Base-by-base conservation (phyloP, 2,329 filamentous ascomycete species). In the Sclerotinia trifoliorum region DNA sequence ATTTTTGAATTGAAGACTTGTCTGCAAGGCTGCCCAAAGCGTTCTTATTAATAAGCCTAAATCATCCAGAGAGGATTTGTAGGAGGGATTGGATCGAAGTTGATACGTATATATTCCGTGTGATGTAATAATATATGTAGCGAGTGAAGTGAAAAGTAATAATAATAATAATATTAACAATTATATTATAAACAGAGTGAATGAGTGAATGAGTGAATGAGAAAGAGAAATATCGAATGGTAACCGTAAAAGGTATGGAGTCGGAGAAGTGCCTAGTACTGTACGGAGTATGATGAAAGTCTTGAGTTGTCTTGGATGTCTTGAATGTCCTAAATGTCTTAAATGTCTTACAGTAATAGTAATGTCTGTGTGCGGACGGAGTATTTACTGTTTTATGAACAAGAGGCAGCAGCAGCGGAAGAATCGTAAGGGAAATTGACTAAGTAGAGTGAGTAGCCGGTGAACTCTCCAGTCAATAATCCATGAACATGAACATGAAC, bases 11-110 rank as follows among this genome's bases (percentile, higher is more conserved):
- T 1, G 39, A 42, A 42, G 42, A 57, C 32, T 44, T 46, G 39
- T 48, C 46, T 65, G 58, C 58, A 35, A 10, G 63, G 49, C 39
- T 65, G 51, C 63, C 63, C 63, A 55, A 65, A 57, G 63, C 51
- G 51, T 65, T 57, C 52, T 65, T 35, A 35, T 35, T 46, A 57
- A 46, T 65, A 54, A 57, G 52, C 62, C 51, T 46, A 35, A 10
- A 26, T 15, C 24, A 15, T 39, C 19, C 13, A 56, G 29, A 32
- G 29, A 55, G 29, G 11, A 29, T 13, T 21, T 21, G 29, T 15
- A n/a, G 29, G 29, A n/a, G 3, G 52, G 29, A 32, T 55, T 24
- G 10, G 54, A 56, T 56, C 1, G 54, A n/a, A 39, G 10, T 35
- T 35, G 32, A 35, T 5, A 35, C 32, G 32, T 35, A 35, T 35